Evolutionary conservation across 331 rosid species (phyloP).

Genomic region (Pyracantha coccinea): DNA sequence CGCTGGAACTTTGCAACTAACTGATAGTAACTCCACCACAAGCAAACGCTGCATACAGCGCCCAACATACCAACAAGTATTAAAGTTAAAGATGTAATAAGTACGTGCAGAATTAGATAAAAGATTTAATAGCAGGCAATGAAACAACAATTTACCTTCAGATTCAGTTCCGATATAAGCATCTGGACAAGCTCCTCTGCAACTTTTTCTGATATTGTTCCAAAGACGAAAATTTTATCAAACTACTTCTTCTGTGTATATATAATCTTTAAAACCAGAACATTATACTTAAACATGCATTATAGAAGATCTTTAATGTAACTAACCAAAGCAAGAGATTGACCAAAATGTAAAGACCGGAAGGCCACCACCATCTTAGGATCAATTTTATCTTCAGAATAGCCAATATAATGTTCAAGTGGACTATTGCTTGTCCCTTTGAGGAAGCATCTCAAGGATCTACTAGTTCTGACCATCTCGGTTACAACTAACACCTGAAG

Average conservation of each 20-base stretch:
- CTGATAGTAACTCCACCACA: conserved; percentile 48
- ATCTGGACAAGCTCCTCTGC: conserved; percentile 68
- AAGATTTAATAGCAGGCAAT: background rate
- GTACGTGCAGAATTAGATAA: background rate
- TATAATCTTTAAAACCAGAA: too few relatives aligned
- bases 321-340: conserved; percentile 56
- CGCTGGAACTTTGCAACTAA: conserved; percentile 37
- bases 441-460: conserved; percentile 56
- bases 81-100: background rate
- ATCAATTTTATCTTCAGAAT: conserved; percentile 42
- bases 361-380: conserved; percentile 69
- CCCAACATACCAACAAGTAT: background rate
- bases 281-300: background rate
- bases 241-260: too few relatives aligned
- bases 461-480: conserved; percentile 44
- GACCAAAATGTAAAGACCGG: conserved; percentile 60
- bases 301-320: background rate
- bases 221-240: background rate
- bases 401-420: conserved; percentile 47
- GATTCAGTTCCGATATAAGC: conserved; percentile 45
- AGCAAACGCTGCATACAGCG: conserved; percentile 55
- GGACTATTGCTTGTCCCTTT: conserved; percentile 43
- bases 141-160: conserved; percentile 51
- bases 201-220: conserved; percentile 46
- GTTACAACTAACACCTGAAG: conserved; percentile 47